phyloP scores from a whole-genome alignment of 352 stramenopile species.

The Peronosclerospora sorghi region DNA sequence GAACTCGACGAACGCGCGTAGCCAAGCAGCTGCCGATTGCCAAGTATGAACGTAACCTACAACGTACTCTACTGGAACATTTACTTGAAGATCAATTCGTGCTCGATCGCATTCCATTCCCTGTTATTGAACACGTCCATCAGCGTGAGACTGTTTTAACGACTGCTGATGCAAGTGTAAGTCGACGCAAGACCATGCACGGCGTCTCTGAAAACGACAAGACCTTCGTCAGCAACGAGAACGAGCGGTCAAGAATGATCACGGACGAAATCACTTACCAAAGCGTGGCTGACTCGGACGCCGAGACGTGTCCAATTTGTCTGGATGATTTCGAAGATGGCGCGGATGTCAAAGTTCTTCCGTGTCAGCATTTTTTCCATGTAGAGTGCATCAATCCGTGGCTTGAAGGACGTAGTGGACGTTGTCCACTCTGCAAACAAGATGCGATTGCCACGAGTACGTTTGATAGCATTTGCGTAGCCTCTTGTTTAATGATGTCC shows the following conservation, averaged over 20 bases:
- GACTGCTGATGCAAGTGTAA: not conserved
- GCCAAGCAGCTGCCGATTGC: conserved; percentile 45
- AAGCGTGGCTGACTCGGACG: conserved; percentile 16
- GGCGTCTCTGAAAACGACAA: not conserved
- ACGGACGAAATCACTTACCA: conserved; percentile 7
- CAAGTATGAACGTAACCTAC: conserved; percentile 42
- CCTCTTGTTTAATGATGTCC: too few species aligned
- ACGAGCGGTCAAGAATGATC: not conserved
- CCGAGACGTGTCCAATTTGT: conserved; percentile 62
- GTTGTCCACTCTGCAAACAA: conserved; percentile 79
- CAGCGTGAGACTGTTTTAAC: conserved; percentile 1
- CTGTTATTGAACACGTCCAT: conserved; percentile 20
- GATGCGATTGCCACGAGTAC: conserved; percentile 59
- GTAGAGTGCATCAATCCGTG: conserved; percentile 80
- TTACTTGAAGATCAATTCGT: conserved; percentile 35
- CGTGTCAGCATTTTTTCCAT: conserved; percentile 81
- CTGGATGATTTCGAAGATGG: conserved; percentile 56
- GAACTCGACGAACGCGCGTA: conserved; percentile 38
- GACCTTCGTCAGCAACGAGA: conserved; percentile 7
- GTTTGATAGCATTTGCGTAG: not conserved
- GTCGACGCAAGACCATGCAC: not conserved
- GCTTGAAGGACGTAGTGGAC: conserved; percentile 63
- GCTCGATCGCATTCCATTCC: conserved; percentile 34
- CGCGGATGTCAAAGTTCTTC: conserved; percentile 64
- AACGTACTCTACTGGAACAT: conserved; percentile 32